phyloP scores from a whole-genome alignment of 495 filamentous ascomycete genomes.

The Haplographium delicatum region DNA sequence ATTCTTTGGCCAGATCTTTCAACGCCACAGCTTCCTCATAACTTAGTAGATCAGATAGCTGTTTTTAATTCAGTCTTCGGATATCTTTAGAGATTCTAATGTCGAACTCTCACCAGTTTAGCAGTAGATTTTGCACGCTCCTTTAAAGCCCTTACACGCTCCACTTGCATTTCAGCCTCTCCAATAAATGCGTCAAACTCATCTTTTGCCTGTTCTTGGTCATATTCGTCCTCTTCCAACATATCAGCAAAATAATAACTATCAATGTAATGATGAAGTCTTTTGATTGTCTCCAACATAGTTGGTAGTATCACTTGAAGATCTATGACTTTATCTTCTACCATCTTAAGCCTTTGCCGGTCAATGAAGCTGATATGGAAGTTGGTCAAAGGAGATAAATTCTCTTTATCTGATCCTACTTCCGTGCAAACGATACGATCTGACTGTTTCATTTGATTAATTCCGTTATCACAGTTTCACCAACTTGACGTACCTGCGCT shows the following conservation, averaged over 20 bases:
- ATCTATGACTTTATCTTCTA: conserved; percentile 17
- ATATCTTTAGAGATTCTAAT: background rate
- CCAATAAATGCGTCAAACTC: conserved; percentile 12
- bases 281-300: conserved; percentile 2
- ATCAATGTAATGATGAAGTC: conserved; percentile 1
- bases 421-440: conserved; percentile 8
- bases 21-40: conserved; percentile 18
- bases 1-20: conserved; percentile 12
- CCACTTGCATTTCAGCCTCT: conserved; percentile 7
- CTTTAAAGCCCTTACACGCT: conserved; percentile 8
- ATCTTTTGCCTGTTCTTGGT: background rate
- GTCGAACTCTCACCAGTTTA: conserved; percentile 5
- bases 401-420: conserved; percentile 6
- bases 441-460: conserved; percentile 1
- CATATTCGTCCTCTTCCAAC: background rate
- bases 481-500: background rate
- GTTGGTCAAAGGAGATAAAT: conserved; percentile 15
- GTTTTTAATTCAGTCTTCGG: background rate
- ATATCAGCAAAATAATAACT: background rate
- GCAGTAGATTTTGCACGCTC: conserved; percentile 13
- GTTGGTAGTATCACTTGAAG: conserved; percentile 14
- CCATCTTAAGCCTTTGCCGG: conserved; percentile 15
- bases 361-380: conserved; percentile 20
- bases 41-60: conserved; percentile 19
- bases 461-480: background rate